These are phyloP conservation scores for Cytospora piceicola DNA, from an alignment of 2,329 filamentous ascomycete species.

Conservation along the genomic window DNA sequence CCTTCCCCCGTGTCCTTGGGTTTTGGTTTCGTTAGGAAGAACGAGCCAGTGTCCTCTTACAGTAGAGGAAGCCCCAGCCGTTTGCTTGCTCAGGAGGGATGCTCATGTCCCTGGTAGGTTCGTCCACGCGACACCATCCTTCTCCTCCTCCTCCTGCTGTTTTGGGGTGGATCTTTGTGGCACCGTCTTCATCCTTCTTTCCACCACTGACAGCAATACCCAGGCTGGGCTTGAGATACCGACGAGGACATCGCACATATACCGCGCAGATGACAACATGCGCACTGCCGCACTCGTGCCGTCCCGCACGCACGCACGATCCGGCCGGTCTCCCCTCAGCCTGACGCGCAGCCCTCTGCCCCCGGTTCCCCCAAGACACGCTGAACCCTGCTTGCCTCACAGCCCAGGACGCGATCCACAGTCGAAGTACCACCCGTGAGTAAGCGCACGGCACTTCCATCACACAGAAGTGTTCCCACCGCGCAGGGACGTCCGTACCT, in stretches of 20 bases:
- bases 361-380: background rate
- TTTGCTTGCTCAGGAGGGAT: background rate
- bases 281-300: background rate
- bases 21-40: background rate
- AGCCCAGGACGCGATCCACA: background rate
- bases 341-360: background rate
- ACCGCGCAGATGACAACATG: background rate
- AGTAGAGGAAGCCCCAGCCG: background rate
- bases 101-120: background rate
- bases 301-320: background rate
- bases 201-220: background rate
- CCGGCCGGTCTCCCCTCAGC: background rate
- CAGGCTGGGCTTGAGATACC: background rate
- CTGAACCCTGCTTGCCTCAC: background rate
- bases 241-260: background rate
- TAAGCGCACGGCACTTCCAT: background rate
- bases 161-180: background rate
- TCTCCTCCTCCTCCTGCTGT: background rate
- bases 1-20: background rate
- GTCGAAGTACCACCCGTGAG: too few species aligned
- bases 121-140: background rate
- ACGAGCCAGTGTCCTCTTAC: background rate
- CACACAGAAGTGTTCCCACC: background rate
- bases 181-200: background rate
- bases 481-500: background rate